Percentiles rank a stretch among this genome's conserved stretches.
phyloP scores from a whole-genome alignment of 2,329 filamentous ascomycete species.

The Neonectria punicea region DNA sequence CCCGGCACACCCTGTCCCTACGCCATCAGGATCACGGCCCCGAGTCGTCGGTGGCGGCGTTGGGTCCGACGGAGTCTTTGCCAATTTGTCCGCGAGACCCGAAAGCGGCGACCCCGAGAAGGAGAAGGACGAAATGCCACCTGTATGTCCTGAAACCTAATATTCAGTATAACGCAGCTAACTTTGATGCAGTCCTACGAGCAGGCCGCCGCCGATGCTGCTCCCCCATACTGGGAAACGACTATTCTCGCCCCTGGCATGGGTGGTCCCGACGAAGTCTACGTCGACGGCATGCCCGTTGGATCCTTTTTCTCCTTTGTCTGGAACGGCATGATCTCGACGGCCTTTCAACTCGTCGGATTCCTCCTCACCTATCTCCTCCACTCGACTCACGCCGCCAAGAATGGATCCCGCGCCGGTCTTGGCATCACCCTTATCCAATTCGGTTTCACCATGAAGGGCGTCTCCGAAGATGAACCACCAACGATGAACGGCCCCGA shows the following conservation, averaged over 20 bases:
- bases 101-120: slow-evolving; percentile 81
- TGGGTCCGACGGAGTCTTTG: slow-evolving; percentile 95
- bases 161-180: slow-evolving; percentile 41
- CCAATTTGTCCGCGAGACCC: slow-evolving; percentile 91
- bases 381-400: slow-evolving; percentile 97
- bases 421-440: slow-evolving; percentile 96
- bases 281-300: slow-evolving; percentile 94
- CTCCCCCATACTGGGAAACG: slow-evolving; percentile 98
- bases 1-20: slow-evolving; percentile 28
- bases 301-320: slow-evolving; percentile 87
- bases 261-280: slow-evolving; percentile 92
- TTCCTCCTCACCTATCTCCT: slow-evolving; percentile 98
- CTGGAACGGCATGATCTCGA: slow-evolving; percentile 96
- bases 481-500: slow-evolving; percentile 62
- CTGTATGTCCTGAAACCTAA: slow-evolving; percentile 69
- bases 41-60: slow-evolving; percentile 75
- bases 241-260: slow-evolving; percentile 94
- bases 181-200: slow-evolving; percentile 81
- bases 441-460: slow-evolving; percentile 96
- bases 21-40: slow-evolving; percentile 53
- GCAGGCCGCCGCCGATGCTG: slow-evolving; percentile 95
- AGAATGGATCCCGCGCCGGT: slow-evolving; percentile 94
- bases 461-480: slow-evolving; percentile 57
- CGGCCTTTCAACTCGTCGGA: slow-evolving; percentile 96
- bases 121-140: slow-evolving; percentile 88